Evolutionary conservation across 345 rosid genomes (phyloP), one percentile per base, ranked within the genome.

Genomic region (Lepidium didymum): DNA sequence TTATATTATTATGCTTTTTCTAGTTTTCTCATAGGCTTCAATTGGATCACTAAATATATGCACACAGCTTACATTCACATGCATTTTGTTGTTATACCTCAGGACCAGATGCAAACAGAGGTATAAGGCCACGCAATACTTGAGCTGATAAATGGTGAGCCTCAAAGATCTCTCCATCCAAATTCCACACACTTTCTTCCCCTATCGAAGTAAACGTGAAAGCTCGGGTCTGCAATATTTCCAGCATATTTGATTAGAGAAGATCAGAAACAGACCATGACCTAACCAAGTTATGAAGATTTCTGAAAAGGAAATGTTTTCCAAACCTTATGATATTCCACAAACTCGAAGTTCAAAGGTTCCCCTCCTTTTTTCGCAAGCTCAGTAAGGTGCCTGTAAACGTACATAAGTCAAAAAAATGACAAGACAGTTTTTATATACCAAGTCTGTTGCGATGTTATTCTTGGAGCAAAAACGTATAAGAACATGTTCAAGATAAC

Each of bases 111-210:
- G 98, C 97, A 51, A 93, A 90, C 46, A 93, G 77, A 75, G 85
- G 81, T 59, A 93, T 67, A 65, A 93, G 89, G 64, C 98, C 88
- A 25, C 84, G 86, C 67, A 90, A 83, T 51, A 93, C 98, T 78
- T 90, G 98, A 7, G 96, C 97, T 10, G 98, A 93, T 61, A 90
- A 86, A 63, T 87, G 80, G 64, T 88, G 96, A 44, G 98, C 98
- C 68, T 78, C 80, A 54, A 93, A 88, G 63, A 84, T 86, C 91
- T 93, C 98, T 7, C 98, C 98, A 35, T 90, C 98, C 81, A 90
- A 74, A 73, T 93, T 93, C 97, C 97, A 93, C 42, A 85, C 69
- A 66, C 97, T 88, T 82, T 89, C 81, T 13, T 88, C 81, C 50
- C 94, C 98, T 1, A 74, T 60, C 23, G 96, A 90, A 46, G 86